Evolutionary conservation across 169 alveolate species (phyloP).

Genomic region (Plasmodium fragile): DNA sequence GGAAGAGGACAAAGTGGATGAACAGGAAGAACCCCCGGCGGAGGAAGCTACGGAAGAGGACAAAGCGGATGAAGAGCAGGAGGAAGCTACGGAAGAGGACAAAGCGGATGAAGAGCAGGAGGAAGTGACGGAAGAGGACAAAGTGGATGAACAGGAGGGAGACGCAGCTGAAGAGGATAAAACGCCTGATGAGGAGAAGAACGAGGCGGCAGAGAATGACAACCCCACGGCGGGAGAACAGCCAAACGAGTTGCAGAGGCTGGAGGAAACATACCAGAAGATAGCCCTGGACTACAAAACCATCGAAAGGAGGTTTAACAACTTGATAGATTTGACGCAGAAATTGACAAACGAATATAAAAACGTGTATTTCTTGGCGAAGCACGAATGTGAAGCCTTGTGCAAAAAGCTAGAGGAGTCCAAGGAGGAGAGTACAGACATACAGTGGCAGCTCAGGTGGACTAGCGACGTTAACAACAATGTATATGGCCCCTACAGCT

Average conservation of each 20-base stretch:
- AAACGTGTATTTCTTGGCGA: slow-evolving; percentile 70
- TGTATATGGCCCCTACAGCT: slow-evolving; percentile 68
- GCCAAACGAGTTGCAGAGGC: slow-evolving; percentile 15
- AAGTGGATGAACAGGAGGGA: background rate
- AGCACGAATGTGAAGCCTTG: slow-evolving; percentile 50
- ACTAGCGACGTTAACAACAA: slow-evolving; percentile 37
- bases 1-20: background rate
- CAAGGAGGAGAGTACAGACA: slow-evolving; percentile 46
- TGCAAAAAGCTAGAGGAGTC: slow-evolving; percentile 65
- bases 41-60: background rate
- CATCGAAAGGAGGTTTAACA: slow-evolving; percentile 67
- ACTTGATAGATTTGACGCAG: slow-evolving; percentile 71
- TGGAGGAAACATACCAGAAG: slow-evolving; percentile 38
- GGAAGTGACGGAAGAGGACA: background rate
- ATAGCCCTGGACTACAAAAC: slow-evolving; percentile 59
- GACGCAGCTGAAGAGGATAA: background rate
- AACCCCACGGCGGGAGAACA: background rate
- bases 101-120: background rate
- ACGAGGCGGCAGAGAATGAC: background rate
- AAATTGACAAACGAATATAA: slow-evolving; percentile 69
- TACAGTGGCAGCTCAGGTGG: slow-evolving; percentile 73
- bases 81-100: background rate
- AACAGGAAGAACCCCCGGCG: background rate
- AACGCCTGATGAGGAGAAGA: background rate
- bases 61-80: background rate